Percentiles rank a stretch among this genome's conserved stretches.
phyloP scores from a whole-genome alignment of 2,329 filamentous ascomycete genomes.

The Phaeosphaeriaceae sp. region DNA sequence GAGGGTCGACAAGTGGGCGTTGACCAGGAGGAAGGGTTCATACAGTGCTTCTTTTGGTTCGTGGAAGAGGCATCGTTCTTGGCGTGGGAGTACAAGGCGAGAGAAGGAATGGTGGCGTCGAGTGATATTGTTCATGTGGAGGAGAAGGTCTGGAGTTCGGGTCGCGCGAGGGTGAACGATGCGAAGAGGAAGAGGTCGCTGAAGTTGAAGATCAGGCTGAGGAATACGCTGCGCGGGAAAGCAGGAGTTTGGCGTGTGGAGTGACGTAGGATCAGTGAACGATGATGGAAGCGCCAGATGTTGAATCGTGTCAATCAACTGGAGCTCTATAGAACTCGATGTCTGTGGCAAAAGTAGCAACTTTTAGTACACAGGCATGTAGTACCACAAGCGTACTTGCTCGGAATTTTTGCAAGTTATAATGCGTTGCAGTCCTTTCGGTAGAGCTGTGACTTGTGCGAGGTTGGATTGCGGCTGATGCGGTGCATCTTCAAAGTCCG shows the following conservation, averaged over 20 bases:
- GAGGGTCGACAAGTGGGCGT: slow-evolving; percentile 12
- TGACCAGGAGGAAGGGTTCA: slow-evolving; percentile 1
- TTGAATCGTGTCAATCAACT: neutral
- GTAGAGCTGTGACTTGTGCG: no score
- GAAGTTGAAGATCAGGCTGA: slow-evolving; percentile 15
- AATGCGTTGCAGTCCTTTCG: no score
- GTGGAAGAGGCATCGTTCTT: slow-evolving; percentile 17
- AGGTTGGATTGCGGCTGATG: no score
- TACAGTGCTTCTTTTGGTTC: slow-evolving; percentile 17
- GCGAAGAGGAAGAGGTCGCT: slow-evolving; percentile 5
- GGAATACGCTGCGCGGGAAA: neutral
- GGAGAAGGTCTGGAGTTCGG: no score
- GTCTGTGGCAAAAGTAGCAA: no score
- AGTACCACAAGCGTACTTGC: neutral
- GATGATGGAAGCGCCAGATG: neutral
- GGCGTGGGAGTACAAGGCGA: slow-evolving; percentile 12
- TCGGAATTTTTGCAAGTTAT: no score
- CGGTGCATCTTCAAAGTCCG: neutral
- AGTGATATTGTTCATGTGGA: neutral
- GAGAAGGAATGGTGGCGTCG: slow-evolving; percentile 7
- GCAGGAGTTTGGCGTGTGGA: neutral
- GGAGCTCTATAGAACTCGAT: no score
- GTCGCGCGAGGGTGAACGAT: no score
- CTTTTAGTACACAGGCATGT: no score
- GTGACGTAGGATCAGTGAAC: neutral